Conservation (phyloP, 208 protist genomes). For the Angomonas ambiguus region DNA sequence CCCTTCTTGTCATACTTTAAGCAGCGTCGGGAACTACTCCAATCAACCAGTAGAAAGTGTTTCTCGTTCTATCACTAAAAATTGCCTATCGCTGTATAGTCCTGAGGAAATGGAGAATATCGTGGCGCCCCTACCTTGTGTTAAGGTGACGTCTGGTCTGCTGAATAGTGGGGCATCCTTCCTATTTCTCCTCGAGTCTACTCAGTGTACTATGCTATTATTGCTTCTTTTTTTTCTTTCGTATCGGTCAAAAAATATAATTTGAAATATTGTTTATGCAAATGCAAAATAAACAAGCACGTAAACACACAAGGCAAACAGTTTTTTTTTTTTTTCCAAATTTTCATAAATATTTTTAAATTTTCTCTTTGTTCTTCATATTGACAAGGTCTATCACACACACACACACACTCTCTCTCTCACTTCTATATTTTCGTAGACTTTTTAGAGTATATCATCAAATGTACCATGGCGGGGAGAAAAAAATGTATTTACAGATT, state of each 20-base stretch:
- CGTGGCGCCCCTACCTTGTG: not conserved
- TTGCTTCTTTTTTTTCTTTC: not conserved
- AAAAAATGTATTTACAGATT: not conserved
- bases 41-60: not conserved
- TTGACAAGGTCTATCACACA: too few species aligned
- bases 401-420: not conserved
- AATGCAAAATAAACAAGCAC: not conserved
- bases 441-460: not conserved
- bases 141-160: not conserved
- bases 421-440: not conserved
- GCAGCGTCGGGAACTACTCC: not conserved
- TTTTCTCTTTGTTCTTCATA: constrained; percentile 1
- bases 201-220: not conserved
- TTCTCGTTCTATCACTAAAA: not conserved
- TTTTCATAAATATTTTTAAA: not conserved
- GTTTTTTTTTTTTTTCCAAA: not conserved
- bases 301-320: not conserved
- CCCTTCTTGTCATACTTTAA: not conserved
- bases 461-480: not conserved
- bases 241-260: not conserved
- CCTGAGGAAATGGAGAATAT: not conserved
- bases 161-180: not conserved
- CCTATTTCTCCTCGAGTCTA: not conserved
- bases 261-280: not conserved
- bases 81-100: not conserved